Conservation (phyloP, 139 green algal species). For the Chlorella sp. region DNA sequence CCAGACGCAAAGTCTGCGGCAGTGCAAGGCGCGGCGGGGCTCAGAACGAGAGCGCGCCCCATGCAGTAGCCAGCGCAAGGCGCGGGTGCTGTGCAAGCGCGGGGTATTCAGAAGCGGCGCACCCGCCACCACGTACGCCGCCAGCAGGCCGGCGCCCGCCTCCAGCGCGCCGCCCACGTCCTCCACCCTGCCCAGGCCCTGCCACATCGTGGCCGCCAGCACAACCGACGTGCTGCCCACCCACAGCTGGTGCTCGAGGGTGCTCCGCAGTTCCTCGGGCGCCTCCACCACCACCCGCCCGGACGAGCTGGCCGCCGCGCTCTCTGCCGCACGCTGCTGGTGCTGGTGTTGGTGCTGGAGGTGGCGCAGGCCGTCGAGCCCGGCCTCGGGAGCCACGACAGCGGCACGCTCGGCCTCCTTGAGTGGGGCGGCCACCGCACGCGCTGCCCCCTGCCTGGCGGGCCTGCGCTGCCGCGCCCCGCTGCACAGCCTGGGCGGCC, state of each 20-base stretch:
- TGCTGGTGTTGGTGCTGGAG: neutral
- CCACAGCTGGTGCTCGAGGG: slow-evolving; percentile 52
- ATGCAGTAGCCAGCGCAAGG: neutral
- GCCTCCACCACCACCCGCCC: slow-evolving; percentile 52
- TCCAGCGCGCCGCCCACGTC: slow-evolving; percentile 5
- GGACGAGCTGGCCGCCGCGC: neutral
- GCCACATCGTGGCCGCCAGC: slow-evolving; percentile 40
- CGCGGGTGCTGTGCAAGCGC: too few relatives aligned
- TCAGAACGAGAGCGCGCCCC: too few relatives aligned
- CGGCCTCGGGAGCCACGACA: neutral
- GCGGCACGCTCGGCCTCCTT: neutral
- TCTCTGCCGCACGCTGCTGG: neutral
- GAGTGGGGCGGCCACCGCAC: neutral
- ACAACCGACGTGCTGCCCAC: slow-evolving; percentile 55
- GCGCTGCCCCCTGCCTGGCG: neutral
- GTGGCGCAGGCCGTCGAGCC: neutral
- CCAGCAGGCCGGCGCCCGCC: slow-evolving; percentile 25
- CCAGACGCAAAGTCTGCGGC: slow-evolving; percentile 25
- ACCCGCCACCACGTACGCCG: slow-evolving; percentile 67
- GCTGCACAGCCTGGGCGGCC: neutral
- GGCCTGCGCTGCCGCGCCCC: neutral
- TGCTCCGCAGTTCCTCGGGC: slow-evolving; percentile 51
- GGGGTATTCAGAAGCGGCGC: too few relatives aligned
- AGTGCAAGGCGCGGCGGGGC: too few relatives aligned
- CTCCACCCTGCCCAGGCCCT: slow-evolving; percentile 30